Percentiles rank a stretch among this genome's conserved stretches.
These are phyloP conservation scores for Yamagishiella unicocca DNA, from an alignment of 139 green algal species.

Conservation along the genomic window DNA sequence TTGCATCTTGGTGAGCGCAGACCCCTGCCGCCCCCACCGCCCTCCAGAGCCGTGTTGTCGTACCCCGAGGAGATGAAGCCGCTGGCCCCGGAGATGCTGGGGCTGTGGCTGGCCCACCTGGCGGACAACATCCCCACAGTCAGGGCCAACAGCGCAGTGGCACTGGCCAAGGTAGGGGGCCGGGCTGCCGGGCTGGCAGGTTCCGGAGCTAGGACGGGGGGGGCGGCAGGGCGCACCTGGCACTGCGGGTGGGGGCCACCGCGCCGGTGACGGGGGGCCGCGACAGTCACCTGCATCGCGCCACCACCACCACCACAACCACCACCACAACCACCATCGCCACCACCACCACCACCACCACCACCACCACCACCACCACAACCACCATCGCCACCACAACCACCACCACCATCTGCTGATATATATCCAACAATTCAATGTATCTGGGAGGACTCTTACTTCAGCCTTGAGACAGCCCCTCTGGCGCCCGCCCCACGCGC, in stretches of 20 bases:
- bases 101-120: conserved; percentile 88
- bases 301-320: too few relatives aligned
- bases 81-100: conserved; percentile 73
- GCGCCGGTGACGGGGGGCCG: too few relatives aligned
- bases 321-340: too few relatives aligned
- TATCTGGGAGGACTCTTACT: neutral
- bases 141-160: conserved; percentile 71
- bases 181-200: too few relatives aligned
- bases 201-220: neutral
- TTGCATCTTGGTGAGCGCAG: too few relatives aligned
- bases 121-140: conserved; percentile 93
- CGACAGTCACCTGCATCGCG: too few relatives aligned
- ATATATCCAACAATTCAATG: neutral
- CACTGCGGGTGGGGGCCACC: neutral
- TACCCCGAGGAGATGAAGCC: conserved; percentile 72
- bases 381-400: too few relatives aligned
- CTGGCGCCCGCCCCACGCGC: neutral
- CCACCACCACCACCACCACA: too few relatives aligned
- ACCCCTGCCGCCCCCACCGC: too few relatives aligned
- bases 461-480: neutral
- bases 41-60: conserved; percentile 64
- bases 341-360: too few relatives aligned
- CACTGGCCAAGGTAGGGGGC: conserved; percentile 48
- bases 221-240: neutral
- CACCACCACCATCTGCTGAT: neutral